Base-by-base conservation (phyloP, 2,329 filamentous ascomycete species). In the Fusarium incarnatum region DNA sequence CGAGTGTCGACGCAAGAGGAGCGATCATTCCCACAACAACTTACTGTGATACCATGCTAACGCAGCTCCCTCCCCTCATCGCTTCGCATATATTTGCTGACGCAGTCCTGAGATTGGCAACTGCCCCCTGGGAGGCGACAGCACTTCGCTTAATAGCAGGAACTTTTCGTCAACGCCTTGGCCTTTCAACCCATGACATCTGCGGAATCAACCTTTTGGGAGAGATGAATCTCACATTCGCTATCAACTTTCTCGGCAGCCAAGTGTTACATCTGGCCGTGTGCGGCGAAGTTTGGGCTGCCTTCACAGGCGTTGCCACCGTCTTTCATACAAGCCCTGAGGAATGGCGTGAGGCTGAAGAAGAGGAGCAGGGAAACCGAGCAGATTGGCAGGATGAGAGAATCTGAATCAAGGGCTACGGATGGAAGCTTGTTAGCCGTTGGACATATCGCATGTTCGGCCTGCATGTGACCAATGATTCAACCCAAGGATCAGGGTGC, bases 41-140 rank as follows among this genome's bases (percentile, higher is more conserved):
- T n/a, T 86, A 85, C 60, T 73, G 82, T 16, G 81, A 85, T 48
- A 88, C 84, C 8, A 76, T 82, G 46, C 80, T 89, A 15, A 87
- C 86, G 1, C 81, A 80, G 41, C 79, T 88, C 3, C 86, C 87
- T 9, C 81, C 84, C 0, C 73, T 87, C 8, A 67, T 80, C 9
- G 86, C 85, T 0, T 79, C 83, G 1, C 82, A 84, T 44, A 81
- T 87, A 5, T 76, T 88, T 27, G 81, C 84, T 1, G 79, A 83
- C 25, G 78, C 84, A 3, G 68, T 80, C 2, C 76, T 82, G 1
- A 81, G 84, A 32, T 49, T 87, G 9, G 28, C 84, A 3, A 77
- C 84, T 32, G 78, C 81, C 16, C 85, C 86, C 2, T 76, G 83
- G 32, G 86, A 88, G 52, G 82, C 84, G 0, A 75, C 82, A 12